Evolutionary conservation across 768 basidiomycete genomes (phyloP), one percentile per base, ranked within the genome.

Genomic region (Tricholoma terreum): DNA sequence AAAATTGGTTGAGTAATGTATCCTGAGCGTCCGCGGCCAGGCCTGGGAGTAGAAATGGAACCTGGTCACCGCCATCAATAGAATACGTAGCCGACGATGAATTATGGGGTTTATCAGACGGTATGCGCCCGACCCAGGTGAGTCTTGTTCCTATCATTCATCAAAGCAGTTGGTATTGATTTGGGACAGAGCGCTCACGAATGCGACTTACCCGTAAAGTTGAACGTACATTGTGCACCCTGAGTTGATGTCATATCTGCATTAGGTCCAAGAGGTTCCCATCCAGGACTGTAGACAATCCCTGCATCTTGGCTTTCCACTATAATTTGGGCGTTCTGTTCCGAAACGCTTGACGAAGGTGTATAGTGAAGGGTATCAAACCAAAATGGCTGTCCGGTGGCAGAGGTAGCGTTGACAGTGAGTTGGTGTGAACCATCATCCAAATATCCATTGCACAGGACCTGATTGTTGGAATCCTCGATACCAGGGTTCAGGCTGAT

Each of bases 401-500:
- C 42, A 19, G 30, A 22, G 19, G 57, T 58, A 15, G 67, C 68
- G 30, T 67, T 64, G 33, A 74, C 55, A 1, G 61, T 69, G 9
- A 74, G 49, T 4, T 51, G 56, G 52, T 75, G 74, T 3, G 64
- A 43, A 11, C 63, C 65, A 31, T 68, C 61, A 11, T 56, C 22
- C 12, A 73, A 54, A 50, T 57, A 54, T n/a, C 61, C 45, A 10
- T 52, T 54, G 6, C 74, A 75, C 12, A 75, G 58, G 2, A 22
- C 7, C 71, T 70, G 72, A 62, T 72, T 73, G 43, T 75, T 74
- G 50, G n/a, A n/a, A n/a, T 75, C 71, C 4, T 50, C 14, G 51
- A 68, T 67, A 8, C 68, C 60, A 6, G 62, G 22, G 8, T 59
- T 60, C 10, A 63, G 50, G 14, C 55, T 54, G 22, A 70, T 66